Base-by-base conservation (phyloP, 169 alveolate species). In the Plasmodium yoelii region DNA sequence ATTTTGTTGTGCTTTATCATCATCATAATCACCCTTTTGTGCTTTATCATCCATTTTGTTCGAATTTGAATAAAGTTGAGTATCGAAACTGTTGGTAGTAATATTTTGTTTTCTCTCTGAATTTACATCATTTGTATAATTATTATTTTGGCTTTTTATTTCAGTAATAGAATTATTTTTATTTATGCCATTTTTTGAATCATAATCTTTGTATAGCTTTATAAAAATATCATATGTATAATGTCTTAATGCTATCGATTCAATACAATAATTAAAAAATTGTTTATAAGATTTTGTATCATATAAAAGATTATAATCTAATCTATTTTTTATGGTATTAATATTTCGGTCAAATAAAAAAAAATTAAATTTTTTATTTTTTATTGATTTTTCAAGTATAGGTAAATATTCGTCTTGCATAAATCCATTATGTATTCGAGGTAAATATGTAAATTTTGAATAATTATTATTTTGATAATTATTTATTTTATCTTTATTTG, bases 401-500 rank as follows among this genome's bases (percentile, higher is more conserved):
- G 90, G 90, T 49, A 64, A 28, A 28, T 65, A 65, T 65, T 80
- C 90, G 51, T 51, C 53, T 80, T 80, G 77, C 34, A 80, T 51
- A 64, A 80, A 80, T 1, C 90, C 90, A 39, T 80, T 80, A 55
- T 80, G 90, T 65, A 80, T 80, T 34, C 90, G 49, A n/a, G 90
- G 90, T 26, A 80, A 70, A 70, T 80, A 80, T 1, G 90, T 49
- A 28, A 80, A 80, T 67, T 65, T 64, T 9, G 57, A 28, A 57
- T 80, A 80, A 65, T 47, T 56, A 51, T 80, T 64, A 34, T 64
- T 7, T 42, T 13, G 7, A 51, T 51, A 15, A 13, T 51, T 18
- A 19, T n/a, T 1, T 60, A 65, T 47, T 60, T 80, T 64, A 65
- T 53, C 70, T 10, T 65, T 12, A 34, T 64, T 61, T 2, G 74